Conservation (phyloP, 2,329 filamentous ascomycete genomes). For the Fusarium sp. region DNA sequence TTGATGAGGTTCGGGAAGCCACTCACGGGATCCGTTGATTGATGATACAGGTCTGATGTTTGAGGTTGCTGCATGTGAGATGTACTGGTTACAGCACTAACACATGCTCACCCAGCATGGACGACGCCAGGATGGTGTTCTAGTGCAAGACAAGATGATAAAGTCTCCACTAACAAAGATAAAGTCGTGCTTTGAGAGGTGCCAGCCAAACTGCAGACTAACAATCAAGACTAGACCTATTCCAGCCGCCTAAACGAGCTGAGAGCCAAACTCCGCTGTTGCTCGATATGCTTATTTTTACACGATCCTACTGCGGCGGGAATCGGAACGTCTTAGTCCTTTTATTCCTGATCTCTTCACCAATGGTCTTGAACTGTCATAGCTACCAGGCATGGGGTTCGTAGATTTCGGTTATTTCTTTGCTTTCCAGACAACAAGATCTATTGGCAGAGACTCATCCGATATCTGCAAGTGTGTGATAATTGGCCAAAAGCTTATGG, state of each 20-base stretch:
- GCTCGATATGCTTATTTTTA: neutral
- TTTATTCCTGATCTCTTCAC: neutral
- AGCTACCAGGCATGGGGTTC: neutral
- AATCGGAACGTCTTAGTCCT: neutral
- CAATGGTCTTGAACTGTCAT: neutral
- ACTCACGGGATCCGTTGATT: neutral
- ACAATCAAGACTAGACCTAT: conserved; percentile 35
- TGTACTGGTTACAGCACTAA: neutral
- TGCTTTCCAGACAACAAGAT: fast-evolving
- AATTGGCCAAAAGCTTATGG: fast-evolving
- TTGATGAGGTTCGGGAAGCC: neutral
- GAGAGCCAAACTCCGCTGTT: conserved; percentile 9
- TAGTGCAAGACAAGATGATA: fast-evolving
- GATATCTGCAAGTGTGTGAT: neutral
- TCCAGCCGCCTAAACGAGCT: conserved; percentile 40
- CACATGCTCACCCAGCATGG: fast-evolving
- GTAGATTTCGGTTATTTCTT: neutral
- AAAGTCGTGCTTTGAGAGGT: neutral
- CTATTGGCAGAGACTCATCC: fast-evolving
- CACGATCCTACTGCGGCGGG: neutral
- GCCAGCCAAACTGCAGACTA: neutral
- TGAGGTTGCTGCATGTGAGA: fast-evolving
- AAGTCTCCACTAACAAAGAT: neutral
- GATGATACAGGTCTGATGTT: neutral
- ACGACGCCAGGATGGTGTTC: fast-evolving